A percentile compares a stretch with the other conserved stretches of the same genome.
These are phyloP conservation scores for Cordyceps cateniannulata DNA, from an alignment of 2,329 filamentous ascomycete genomes.

Conservation along the genomic window DNA sequence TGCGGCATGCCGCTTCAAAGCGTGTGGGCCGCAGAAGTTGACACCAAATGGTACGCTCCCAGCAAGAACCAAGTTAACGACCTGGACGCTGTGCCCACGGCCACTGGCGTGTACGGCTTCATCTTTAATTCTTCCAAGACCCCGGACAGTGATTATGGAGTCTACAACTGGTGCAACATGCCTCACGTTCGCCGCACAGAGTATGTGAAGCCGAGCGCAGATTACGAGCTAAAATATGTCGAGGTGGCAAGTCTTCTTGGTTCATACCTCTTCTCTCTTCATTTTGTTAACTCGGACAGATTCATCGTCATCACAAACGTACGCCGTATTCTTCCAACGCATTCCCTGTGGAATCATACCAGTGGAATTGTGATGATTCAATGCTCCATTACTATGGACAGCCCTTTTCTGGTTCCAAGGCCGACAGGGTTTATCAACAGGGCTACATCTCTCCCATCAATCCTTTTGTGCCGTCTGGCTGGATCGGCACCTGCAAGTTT, in stretches of 20 bases:
- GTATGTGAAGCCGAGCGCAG: constrained; percentile 48
- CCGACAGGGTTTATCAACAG: constrained; percentile 58
- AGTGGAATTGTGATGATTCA: constrained; percentile 66
- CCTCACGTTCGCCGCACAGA: constrained; percentile 66
- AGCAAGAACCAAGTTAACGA: constrained; percentile 52
- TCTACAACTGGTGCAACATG: constrained; percentile 85
- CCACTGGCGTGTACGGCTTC: constrained; percentile 63
- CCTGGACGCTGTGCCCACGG: constrained; percentile 49
- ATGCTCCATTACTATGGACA: constrained; percentile 64
- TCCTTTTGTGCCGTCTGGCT: constrained; percentile 59
- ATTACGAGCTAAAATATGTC: constrained; percentile 66
- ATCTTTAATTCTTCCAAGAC: constrained; percentile 62
- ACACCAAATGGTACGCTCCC: constrained; percentile 54
- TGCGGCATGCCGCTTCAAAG: constrained; percentile 8
- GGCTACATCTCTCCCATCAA: constrained; percentile 57
- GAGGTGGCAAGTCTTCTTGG: constrained; percentile 52
- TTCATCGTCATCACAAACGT: constrained; percentile 79
- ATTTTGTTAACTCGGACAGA: constrained; percentile 31
- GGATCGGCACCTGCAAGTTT: constrained; percentile 70
- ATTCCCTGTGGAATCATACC: constrained; percentile 66
- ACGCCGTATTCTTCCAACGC: constrained; percentile 74
- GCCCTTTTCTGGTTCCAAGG: constrained; percentile 41
- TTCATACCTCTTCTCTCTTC: background rate
- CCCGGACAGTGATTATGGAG: constrained; percentile 50
- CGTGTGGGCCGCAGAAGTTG: constrained; percentile 20